Evolutionary conservation across 192 early-diverging fungal genomes (phyloP).

Genomic region (Rhizophagus sp.): DNA sequence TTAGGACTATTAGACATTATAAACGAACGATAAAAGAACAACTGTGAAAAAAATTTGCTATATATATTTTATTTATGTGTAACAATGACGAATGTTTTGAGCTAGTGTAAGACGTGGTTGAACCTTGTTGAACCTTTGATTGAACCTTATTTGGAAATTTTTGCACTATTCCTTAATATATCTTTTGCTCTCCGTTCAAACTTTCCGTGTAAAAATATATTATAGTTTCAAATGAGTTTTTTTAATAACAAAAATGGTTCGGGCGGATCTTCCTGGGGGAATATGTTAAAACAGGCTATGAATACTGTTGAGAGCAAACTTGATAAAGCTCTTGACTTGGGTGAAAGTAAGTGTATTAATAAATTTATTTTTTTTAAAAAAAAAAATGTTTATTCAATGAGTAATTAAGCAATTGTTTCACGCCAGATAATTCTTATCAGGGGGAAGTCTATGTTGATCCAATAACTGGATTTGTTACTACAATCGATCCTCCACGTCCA

Average conservation of each 20-base stretch:
- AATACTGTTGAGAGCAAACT: constrained; percentile 72
- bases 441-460: constrained; percentile 22
- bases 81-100: no score
- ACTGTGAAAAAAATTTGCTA: no score
- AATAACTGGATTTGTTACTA: constrained; percentile 3
- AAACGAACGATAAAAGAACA: no score
- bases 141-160: no score
- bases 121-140: no score
- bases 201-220: no score
- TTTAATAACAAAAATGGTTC: constrained; percentile 10
- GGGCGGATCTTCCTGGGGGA: constrained; percentile 47
- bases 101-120: no score
- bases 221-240: background rate
- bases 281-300: constrained; percentile 69
- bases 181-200: no score
- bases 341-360: constrained; percentile 26
- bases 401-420: background rate
- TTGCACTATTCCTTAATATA: no score
- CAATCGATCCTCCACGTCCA: background rate
- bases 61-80: no score
- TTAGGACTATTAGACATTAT: background rate
- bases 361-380: background rate
- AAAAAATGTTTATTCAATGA: background rate
- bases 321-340: constrained; percentile 65
- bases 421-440: background rate